These are phyloP conservation scores for Cadophora gregata DNA, from an alignment of 2,329 filamentous ascomycete genomes.

Conservation along the genomic window DNA sequence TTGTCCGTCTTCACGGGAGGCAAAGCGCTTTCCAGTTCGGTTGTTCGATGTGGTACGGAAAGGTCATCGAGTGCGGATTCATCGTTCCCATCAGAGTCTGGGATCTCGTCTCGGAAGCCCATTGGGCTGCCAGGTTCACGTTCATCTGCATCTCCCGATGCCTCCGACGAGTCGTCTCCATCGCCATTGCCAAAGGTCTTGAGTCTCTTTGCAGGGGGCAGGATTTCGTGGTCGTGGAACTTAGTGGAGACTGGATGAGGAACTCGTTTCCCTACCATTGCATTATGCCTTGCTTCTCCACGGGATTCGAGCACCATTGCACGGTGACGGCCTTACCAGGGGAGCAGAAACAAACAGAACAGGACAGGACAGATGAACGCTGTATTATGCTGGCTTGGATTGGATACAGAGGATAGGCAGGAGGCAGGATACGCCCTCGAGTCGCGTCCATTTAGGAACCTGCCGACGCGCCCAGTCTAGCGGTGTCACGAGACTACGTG, in stretches of 20 bases:
- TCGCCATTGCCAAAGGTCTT: slow-evolving; percentile 40
- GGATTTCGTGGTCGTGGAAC: slow-evolving; percentile 35
- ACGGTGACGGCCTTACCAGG: no score
- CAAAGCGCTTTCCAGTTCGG: slow-evolving; percentile 74
- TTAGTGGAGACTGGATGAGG: slow-evolving; percentile 38
- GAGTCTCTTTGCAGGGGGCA: slow-evolving; percentile 40
- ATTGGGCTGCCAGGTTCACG: slow-evolving; percentile 22
- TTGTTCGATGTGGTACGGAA: slow-evolving; percentile 51
- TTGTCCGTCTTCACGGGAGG: slow-evolving; percentile 70
- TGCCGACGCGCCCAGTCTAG: background rate
- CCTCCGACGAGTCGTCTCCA: slow-evolving; percentile 35
- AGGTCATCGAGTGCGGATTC: slow-evolving; percentile 34
- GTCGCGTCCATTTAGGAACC: slow-evolving; percentile 8
- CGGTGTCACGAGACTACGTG: slow-evolving; percentile 19
- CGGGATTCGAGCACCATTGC: slow-evolving; percentile 35
- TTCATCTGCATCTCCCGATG: slow-evolving; percentile 39
- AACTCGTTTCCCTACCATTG: slow-evolving; percentile 37
- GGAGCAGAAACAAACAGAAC: no score
- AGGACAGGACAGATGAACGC: background rate
- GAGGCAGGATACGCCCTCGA: background rate
- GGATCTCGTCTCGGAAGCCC: slow-evolving; percentile 43
- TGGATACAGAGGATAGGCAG: no score
- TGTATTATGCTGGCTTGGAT: background rate
- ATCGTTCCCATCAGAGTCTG: slow-evolving; percentile 47
- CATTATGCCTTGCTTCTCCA: slow-evolving; percentile 29